Evolutionary conservation across 2,329 filamentous ascomycete species (phyloP).

Genomic region (Botrytis galanthina): DNA sequence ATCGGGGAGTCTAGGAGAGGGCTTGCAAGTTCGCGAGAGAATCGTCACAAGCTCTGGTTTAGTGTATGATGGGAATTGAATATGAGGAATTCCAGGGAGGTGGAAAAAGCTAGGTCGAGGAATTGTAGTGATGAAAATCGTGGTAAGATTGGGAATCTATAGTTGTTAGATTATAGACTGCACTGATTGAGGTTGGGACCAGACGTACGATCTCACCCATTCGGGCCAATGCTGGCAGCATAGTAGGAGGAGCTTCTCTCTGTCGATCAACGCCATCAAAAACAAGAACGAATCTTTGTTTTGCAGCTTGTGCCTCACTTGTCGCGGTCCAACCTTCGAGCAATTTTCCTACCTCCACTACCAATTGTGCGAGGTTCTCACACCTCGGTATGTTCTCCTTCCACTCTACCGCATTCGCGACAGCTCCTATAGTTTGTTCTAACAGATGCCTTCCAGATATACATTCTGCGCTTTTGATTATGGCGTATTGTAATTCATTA

Average conservation of each 20-base stretch:
- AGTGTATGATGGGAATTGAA: constrained; percentile 82
- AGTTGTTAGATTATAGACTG: constrained; percentile 21
- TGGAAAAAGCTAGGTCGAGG: constrained; percentile 69
- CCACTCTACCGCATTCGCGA: constrained; percentile 52
- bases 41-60: constrained; percentile 79
- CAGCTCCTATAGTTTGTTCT: constrained; percentile 64
- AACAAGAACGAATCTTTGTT: constrained; percentile 70
- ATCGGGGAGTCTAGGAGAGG: constrained; percentile 47
- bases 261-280: constrained; percentile 86
- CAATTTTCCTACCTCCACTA: constrained; percentile 67
- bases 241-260: constrained; percentile 72
- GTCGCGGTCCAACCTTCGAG: constrained; percentile 41
- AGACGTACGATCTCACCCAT: constrained; percentile 72
- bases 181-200: background rate
- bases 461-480: constrained; percentile 71
- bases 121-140: constrained; percentile 73
- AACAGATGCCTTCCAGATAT: constrained; percentile 76
- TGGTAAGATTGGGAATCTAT: constrained; percentile 75
- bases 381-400: constrained; percentile 59
- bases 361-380: constrained; percentile 76
- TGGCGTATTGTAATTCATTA: constrained; percentile 51
- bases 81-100: constrained; percentile 66
- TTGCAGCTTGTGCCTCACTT: constrained; percentile 30
- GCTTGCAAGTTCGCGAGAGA: constrained; percentile 52
- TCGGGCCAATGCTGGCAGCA: constrained; percentile 77